phyloP scores from a whole-genome alignment of 192 early-diverging fungal species.

The Phycomyces blakesleeanus region DNA sequence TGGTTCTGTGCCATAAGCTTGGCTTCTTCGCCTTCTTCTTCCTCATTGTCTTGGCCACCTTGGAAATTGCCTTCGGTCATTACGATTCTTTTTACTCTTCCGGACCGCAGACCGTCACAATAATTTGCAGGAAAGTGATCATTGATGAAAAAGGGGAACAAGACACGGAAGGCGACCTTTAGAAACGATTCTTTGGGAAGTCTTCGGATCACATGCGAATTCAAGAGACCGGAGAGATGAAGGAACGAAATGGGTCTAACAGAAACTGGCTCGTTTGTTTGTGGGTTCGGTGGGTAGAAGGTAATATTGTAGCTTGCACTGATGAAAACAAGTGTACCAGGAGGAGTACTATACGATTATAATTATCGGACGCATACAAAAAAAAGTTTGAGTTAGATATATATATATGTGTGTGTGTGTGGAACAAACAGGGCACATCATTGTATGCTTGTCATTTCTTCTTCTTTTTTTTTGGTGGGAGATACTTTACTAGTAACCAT shows the following conservation, averaged over 20 bases:
- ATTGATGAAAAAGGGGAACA: slow-evolving; percentile 51
- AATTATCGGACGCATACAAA: not conserved
- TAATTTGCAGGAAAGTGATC: slow-evolving; percentile 57
- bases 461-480: not conserved
- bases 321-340: slow-evolving; percentile 55
- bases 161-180: slow-evolving; percentile 41
- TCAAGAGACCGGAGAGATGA: slow-evolving; percentile 50
- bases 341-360: slow-evolving; percentile 37
- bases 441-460: too few relatives aligned
- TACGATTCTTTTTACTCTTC: too few relatives aligned
- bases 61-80: too few relatives aligned
- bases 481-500: slow-evolving; percentile 8
- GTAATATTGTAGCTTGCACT: slow-evolving; percentile 42
- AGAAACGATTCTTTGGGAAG: slow-evolving; percentile 41
- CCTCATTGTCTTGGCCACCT: too few relatives aligned
- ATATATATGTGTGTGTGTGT: not conserved
- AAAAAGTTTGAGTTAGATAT: too few relatives aligned
- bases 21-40: too few relatives aligned
- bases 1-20: too few relatives aligned
- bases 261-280: slow-evolving; percentile 44
- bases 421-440: not conserved
- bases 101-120: slow-evolving; percentile 29
- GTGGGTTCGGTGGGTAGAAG: slow-evolving; percentile 50
- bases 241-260: slow-evolving; percentile 49
- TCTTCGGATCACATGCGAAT: slow-evolving; percentile 41